Conservation (phyloP, 73 alveolate genomes). For the Breviolum minutum region DNA sequence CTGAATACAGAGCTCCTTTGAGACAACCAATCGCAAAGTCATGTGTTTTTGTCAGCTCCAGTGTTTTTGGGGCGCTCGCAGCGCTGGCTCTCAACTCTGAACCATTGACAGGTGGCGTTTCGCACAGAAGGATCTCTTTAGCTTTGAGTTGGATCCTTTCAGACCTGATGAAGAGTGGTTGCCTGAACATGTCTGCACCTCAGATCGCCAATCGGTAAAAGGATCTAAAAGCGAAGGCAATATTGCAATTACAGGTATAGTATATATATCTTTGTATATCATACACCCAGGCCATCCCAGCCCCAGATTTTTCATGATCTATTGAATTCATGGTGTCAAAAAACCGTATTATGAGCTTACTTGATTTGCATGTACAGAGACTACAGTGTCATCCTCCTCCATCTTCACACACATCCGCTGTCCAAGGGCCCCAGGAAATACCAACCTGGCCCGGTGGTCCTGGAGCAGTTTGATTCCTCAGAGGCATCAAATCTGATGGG, state of each 20-base stretch:
- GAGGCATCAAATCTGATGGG: constrained; percentile 4
- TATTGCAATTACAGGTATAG: too few relatives aligned
- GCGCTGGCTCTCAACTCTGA: not conserved
- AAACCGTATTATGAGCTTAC: not conserved
- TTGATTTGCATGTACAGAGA: not conserved
- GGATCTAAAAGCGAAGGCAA: too few relatives aligned
- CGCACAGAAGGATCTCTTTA: constrained; percentile 52
- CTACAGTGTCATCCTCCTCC: not conserved
- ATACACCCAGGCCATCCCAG: too few relatives aligned
- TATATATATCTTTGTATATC: too few relatives aligned
- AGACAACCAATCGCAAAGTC: too few relatives aligned
- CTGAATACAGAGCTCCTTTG: too few relatives aligned
- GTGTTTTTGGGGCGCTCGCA: not conserved
- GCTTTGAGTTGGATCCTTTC: constrained; percentile 46
- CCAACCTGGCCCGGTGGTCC: constrained; percentile 47
- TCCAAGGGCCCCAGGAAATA: constrained; percentile 58
- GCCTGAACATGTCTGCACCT: not conserved
- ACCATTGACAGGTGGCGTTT: constrained; percentile 57
- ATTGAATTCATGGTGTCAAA: not conserved
- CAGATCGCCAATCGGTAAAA: too few relatives aligned
- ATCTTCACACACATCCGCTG: not conserved
- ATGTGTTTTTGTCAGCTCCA: too few relatives aligned
- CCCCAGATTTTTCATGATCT: not conserved
- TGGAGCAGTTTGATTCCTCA: constrained; percentile 26
- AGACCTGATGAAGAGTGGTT: constrained; percentile 33